These are phyloP conservation scores for Populus hybrid DNA, from an alignment of 441 rosid species.

Conservation along the genomic window DNA sequence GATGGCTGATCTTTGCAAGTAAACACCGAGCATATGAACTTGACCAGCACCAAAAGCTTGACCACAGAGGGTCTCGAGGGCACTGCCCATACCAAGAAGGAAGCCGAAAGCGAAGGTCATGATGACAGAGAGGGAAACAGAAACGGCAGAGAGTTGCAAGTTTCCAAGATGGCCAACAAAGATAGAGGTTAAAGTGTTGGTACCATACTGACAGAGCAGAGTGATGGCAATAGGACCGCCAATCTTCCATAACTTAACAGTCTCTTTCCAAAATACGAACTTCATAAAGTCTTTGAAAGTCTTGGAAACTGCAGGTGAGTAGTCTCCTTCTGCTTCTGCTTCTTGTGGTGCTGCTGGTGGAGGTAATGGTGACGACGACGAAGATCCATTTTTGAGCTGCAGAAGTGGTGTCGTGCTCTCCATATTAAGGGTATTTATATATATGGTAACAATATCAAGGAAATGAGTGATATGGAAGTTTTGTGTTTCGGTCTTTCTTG, in stretches of 20 bases:
- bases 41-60: conserved; percentile 17
- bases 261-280: background rate
- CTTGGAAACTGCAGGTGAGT: background rate
- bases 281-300: background rate
- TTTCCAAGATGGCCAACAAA: conserved; percentile 74
- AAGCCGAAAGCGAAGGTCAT: conserved; percentile 72
- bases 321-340: background rate
- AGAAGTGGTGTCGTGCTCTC: background rate
- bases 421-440: background rate
- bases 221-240: background rate
- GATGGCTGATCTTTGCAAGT: conserved; percentile 50
- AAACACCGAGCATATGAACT: conserved; percentile 50
- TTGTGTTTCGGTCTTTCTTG: too few relatives aligned
- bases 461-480: too few relatives aligned
- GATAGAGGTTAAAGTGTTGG: conserved; percentile 36
- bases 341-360: background rate
- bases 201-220: background rate
- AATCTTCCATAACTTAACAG: background rate
- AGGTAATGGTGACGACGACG: background rate
- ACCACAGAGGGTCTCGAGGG: conserved; percentile 57
- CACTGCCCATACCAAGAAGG: conserved; percentile 71
- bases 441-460: too few relatives aligned
- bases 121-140: conserved; percentile 57
- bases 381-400: background rate
- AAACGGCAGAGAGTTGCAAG: conserved; percentile 64